Evolutionary conservation across 225 moss, liverwort and hornwort species (phyloP), one percentile per base, ranked within the genome.

Genomic region (Pseudoscleropodium purum): DNA sequence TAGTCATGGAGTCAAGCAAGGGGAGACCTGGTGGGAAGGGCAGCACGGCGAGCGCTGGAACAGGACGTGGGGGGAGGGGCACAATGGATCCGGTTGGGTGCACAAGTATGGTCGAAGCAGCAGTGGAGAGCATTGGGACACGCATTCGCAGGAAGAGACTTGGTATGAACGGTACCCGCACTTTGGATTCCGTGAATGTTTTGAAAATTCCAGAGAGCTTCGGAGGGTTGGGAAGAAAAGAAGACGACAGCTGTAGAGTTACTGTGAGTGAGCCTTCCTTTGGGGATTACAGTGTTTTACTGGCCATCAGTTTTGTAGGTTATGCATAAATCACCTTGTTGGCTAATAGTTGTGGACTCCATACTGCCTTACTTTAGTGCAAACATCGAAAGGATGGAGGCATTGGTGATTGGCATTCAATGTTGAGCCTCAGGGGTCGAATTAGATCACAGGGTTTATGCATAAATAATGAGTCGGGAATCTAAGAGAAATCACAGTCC

Each of bases 31-130:
- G 96, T 97, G 97, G 97, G 96, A 96, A 39, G 97, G 97, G 16
- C 78, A 65, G 34, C 86, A 90, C 21, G 94, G 94, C 74, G 94
- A 97, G 93, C 95, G 95, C 4, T 97, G 96, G 97, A 97, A 95
- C 88, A 93, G 95, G 87, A 99, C 99, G 20, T 99, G 99, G 99
- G 99, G 99, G 11, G 99, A 99, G 90, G 95, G 94, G 5, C 99
- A 99, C 90, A 96, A 97, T 66, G 96, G 95, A 20, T 95, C 95
- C 7, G 97, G 99, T 39, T 99, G 99, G 97, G 97, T 97, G 88
- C 99, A 97, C 92, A 99, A 99, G 85, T 99, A 99, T 79, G 97
- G 99, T 14, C 96, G 92, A 87, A 99, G 99, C 90, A 99, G 97
- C 95, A 93, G 93, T 77, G 97, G 99, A 19, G 97, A 97, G 87